These are phyloP conservation scores for Inga oerstediana DNA, from an alignment of 306 rosid species.

Conservation along the genomic window DNA sequence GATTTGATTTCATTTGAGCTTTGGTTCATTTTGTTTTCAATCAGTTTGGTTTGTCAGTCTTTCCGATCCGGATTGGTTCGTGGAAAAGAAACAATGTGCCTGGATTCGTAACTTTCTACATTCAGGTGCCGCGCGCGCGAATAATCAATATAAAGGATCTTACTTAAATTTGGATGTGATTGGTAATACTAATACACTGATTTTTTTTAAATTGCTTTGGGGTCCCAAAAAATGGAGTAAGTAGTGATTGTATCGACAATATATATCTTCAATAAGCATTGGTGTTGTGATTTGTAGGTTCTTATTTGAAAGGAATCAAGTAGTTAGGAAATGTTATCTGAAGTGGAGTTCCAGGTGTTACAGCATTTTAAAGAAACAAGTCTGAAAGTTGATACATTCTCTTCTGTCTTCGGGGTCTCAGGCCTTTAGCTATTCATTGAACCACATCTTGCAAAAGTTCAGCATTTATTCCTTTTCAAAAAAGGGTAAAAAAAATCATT, in stretches of 20 bases:
- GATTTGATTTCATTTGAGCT: not conserved
- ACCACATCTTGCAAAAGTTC: not conserved
- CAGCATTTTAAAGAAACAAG: not conserved
- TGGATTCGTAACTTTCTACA: conserved; percentile 40
- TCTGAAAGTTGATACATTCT: conserved; percentile 10
- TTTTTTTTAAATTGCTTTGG: not conserved
- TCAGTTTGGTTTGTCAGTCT: conserved; percentile 26
- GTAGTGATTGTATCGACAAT: not conserved
- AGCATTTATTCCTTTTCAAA: not conserved
- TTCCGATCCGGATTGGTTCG: conserved; percentile 58
- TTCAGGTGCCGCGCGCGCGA: conserved; percentile 47
- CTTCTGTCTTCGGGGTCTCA: not conserved
- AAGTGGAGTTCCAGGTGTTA: conserved; percentile 13
- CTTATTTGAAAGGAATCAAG: conserved; percentile 14
- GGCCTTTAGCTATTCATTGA: conserved; percentile 9
- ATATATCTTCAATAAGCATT: conserved; percentile 27
- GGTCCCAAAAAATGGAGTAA: conserved; percentile 25
- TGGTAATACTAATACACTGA: not conserved
- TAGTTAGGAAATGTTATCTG: conserved; percentile 23
- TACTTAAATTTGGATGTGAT: conserved; percentile 32
- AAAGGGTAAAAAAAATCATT: not conserved
- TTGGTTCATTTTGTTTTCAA: conserved; percentile 24
- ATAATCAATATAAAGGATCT: conserved; percentile 47
- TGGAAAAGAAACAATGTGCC: conserved; percentile 29
- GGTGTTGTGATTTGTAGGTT: conserved; percentile 12